phyloP scores from a whole-genome alignment of 305 asterid species.

The Solanum aculeatissimum region DNA sequence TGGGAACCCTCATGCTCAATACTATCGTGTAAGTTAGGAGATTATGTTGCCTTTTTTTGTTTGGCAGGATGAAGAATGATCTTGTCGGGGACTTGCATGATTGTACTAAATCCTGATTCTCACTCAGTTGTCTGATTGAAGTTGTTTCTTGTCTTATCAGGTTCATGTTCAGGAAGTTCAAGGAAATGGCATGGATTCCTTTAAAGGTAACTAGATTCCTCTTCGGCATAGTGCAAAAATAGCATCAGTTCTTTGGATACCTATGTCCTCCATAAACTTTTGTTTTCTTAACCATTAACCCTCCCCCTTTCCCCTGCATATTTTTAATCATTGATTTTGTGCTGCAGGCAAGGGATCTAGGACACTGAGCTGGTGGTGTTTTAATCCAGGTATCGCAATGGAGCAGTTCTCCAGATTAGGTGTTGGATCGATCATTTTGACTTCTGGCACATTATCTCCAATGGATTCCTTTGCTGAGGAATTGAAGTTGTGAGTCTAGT shows the following conservation, averaged over 20 bases:
- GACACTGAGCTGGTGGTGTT: slow-evolving; percentile 99
- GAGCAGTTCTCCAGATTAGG: slow-evolving; percentile 77
- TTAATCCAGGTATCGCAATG: slow-evolving; percentile 97
- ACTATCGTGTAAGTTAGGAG: slow-evolving; percentile 64
- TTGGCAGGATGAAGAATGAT: not conserved
- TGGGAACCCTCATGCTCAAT: slow-evolving; percentile 61
- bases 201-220: slow-evolving; percentile 44
- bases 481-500: slow-evolving; percentile 62
- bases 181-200: slow-evolving; percentile 40
- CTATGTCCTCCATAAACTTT: not conserved
- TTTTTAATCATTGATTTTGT: not conserved
- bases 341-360: slow-evolving; percentile 61
- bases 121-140: slow-evolving; percentile 13
- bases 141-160: slow-evolving; percentile 34
- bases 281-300: not conserved
- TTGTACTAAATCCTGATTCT: not conserved
- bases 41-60: not conserved
- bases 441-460: slow-evolving; percentile 98
- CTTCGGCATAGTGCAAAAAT: not conserved
- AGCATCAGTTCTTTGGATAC: not conserved
- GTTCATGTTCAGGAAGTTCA: slow-evolving; percentile 85
- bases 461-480: slow-evolving; percentile 97
- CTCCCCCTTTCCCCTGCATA: not conserved
- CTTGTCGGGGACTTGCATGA: not conserved
- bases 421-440: slow-evolving; percentile 87